phyloP scores from a whole-genome alignment of 177 flowering plant species.

The Vitis hybrid region DNA sequence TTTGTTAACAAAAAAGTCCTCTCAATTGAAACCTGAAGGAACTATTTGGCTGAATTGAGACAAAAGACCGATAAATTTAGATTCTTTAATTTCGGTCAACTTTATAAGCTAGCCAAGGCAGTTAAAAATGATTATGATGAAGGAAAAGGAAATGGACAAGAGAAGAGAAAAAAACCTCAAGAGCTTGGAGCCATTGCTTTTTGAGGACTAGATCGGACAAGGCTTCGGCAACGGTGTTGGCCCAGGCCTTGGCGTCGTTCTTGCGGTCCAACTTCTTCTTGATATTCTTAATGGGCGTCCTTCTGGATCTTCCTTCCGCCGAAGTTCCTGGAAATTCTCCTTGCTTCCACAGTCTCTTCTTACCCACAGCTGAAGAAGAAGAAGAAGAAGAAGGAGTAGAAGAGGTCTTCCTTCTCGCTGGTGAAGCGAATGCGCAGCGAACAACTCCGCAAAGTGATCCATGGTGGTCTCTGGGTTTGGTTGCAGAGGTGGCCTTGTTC shows the following conservation, averaged over 20 bases:
- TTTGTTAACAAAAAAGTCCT: too few relatives aligned
- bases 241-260: slow-evolving; percentile 77
- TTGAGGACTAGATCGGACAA: slow-evolving; percentile 61
- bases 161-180: slow-evolving; percentile 49
- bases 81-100: not conserved
- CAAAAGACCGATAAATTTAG: too few relatives aligned
- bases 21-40: too few relatives aligned
- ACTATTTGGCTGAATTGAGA: too few relatives aligned
- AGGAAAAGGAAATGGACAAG: not conserved
- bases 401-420: slow-evolving; percentile 17
- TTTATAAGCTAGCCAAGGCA: not conserved
- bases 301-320: slow-evolving; percentile 23
- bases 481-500: not conserved
- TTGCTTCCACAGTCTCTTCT: slow-evolving; percentile 74
- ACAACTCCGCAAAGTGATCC: slow-evolving; percentile 13
- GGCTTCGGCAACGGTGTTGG: slow-evolving; percentile 76
- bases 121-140: not conserved
- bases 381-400: slow-evolving; percentile 13
- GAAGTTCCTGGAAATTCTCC: slow-evolving; percentile 81
- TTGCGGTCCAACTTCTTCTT: slow-evolving; percentile 80
- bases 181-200: slow-evolving; percentile 81
- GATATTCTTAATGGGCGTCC: slow-evolving; percentile 65
- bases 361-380: slow-evolving; percentile 8
- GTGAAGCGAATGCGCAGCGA: slow-evolving; percentile 30
- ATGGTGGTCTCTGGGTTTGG: slow-evolving; percentile 3